Percentiles rank a stretch among this genome's conserved stretches.
Conservation (phyloP, 805 yeast species). For the Hanseniaspora clermontiae region DNA sequence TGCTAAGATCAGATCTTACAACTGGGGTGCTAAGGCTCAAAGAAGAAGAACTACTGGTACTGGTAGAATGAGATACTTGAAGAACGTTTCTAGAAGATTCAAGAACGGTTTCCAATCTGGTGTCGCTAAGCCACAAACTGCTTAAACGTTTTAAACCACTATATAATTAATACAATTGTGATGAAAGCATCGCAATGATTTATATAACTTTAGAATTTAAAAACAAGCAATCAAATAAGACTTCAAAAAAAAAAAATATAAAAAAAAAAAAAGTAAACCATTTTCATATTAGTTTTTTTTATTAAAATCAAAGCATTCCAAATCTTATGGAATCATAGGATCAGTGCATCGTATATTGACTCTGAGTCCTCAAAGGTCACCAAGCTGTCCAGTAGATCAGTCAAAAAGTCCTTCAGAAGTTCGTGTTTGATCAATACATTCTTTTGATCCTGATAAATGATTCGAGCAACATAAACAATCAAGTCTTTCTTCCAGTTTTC, state of each 20-base stretch:
- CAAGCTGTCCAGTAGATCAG: slow-evolving; percentile 8
- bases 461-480: slow-evolving; percentile 8
- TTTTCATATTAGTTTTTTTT: not conserved
- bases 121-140: slow-evolving; percentile 54
- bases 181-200: not conserved
- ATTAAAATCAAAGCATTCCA: not conserved
- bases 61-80: slow-evolving; percentile 98
- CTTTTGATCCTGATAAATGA: slow-evolving; percentile 12
- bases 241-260: not conserved
- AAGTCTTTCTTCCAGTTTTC: slow-evolving; percentile 13
- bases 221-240: not conserved
- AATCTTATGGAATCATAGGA: too few relatives aligned
- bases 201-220: not conserved
- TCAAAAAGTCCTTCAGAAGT: slow-evolving; percentile 2
- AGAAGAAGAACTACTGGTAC: slow-evolving; percentile 99
- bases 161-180: not conserved
- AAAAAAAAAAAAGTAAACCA: not conserved
- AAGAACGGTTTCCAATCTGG: slow-evolving; percentile 97
- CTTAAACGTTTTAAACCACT: slow-evolving; percentile 31
- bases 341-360: slow-evolving; percentile 10
- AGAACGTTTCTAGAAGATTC: slow-evolving; percentile 94
- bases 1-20: slow-evolving; percentile 95
- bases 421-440: slow-evolving; percentile 3
- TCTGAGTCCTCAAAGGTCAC: slow-evolving; percentile 13
- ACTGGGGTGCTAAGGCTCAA: slow-evolving; percentile 99